Evolutionary conservation across 83 land plant species (phyloP).

Genomic region (Picea abies): DNA sequence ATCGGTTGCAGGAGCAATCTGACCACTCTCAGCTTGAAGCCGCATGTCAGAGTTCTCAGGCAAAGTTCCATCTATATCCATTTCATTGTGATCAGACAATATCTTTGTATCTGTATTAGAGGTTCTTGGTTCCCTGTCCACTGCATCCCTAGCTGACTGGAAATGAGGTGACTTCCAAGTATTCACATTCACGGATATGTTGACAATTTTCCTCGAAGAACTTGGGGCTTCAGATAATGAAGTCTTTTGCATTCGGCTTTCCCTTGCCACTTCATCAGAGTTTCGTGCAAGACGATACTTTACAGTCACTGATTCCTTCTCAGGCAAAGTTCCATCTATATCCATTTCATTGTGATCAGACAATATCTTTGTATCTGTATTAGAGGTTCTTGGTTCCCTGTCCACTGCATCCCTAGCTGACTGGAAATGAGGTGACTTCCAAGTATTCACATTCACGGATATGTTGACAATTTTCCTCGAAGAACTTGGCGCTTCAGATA

Average conservation of each 20-base stretch:
- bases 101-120: slow-evolving; percentile 6
- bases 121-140: slow-evolving; percentile 15
- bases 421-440: slow-evolving; percentile 60
- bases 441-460: slow-evolving; percentile 67
- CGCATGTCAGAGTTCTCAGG: background rate
- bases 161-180: slow-evolving; percentile 64
- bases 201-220: slow-evolving; percentile 42
- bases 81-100: background rate
- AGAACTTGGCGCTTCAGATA: slow-evolving; percentile 18
- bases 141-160: slow-evolving; percentile 25
- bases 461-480: slow-evolving; percentile 52
- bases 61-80: slow-evolving; percentile 4
- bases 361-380: background rate
- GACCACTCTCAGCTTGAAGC: background rate
- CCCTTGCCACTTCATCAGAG: slow-evolving; percentile 27
- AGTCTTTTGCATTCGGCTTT: slow-evolving; percentile 27
- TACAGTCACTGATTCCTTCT: no score
- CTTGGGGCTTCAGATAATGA: slow-evolving; percentile 23
- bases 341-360: background rate
- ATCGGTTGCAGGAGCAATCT: background rate
- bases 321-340: slow-evolving; percentile 4
- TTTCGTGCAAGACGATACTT: slow-evolving; percentile 42
- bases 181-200: slow-evolving; percentile 67
- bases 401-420: slow-evolving; percentile 19
- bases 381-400: slow-evolving; percentile 13